phyloP scores from a whole-genome alignment of 192 early-diverging fungal genomes.

The Linnemannia elongata region DNA sequence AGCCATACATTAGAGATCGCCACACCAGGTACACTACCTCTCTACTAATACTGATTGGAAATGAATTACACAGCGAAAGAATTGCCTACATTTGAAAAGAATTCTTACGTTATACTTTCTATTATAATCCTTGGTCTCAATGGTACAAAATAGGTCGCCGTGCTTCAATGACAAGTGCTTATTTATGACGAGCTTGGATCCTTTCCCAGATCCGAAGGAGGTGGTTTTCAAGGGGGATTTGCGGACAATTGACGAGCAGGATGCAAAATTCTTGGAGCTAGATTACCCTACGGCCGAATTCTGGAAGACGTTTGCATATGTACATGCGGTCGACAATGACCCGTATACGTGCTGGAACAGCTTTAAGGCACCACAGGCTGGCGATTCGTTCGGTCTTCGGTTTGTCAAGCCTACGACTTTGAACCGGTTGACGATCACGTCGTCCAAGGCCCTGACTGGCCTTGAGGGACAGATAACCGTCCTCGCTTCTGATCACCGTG shows the following conservation, averaged over 20 bases:
- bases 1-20: conserved; percentile 58
- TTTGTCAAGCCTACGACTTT: conserved; percentile 41
- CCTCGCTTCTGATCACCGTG: conserved; percentile 30
- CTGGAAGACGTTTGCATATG: conserved; percentile 60
- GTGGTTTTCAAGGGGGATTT: conserved; percentile 57
- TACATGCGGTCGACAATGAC: conserved; percentile 65
- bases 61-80: no score
- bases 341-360: conserved; percentile 67
- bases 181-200: conserved; percentile 65
- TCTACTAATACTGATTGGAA: neutral
- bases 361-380: conserved; percentile 46
- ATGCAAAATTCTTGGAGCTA: conserved; percentile 55
- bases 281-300: conserved; percentile 56
- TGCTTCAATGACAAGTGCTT: conserved; percentile 68
- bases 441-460: conserved; percentile 15
- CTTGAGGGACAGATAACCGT: conserved; percentile 33
- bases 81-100: neutral
- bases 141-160: conserved; percentile 51
- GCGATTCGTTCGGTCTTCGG: conserved; percentile 62
- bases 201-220: conserved; percentile 60
- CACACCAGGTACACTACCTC: conserved; percentile 53
- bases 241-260: conserved; percentile 58
- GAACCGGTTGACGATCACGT: conserved; percentile 11
- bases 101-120: neutral
- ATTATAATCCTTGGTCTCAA: neutral